Percentiles rank a stretch among this genome's conserved stretches.
These are phyloP conservation scores for Diaporthe sp. DNA, from an alignment of 2,329 filamentous ascomycete genomes.

Conservation along the genomic window DNA sequence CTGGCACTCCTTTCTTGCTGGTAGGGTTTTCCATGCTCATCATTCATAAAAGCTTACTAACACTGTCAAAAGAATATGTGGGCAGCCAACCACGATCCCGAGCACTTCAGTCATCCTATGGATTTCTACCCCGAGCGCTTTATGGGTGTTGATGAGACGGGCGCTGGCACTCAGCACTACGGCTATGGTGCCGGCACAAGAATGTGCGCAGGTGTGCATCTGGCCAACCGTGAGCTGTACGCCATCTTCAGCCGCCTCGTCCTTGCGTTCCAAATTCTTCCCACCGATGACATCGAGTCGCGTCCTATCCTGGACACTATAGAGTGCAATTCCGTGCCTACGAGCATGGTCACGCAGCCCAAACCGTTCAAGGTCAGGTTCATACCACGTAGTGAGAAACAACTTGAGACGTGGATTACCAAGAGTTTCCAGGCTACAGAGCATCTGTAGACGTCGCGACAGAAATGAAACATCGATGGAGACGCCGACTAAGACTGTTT, in stretches of 20 bases:
- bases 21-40: not conserved
- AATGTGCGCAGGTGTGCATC: not conserved
- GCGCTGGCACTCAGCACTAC: slow-evolving; percentile 6
- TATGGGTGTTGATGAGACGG: not conserved
- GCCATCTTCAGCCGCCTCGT: slow-evolving; percentile 9
- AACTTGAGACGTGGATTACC: not conserved
- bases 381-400: not conserved
- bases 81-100: slow-evolving; percentile 13
- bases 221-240: not conserved
- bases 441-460: not conserved
- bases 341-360: slow-evolving; percentile 11
- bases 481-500: not conserved
- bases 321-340: slow-evolving; percentile 8
- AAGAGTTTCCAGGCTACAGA: not conserved
- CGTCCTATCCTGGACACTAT: slow-evolving; percentile 7
- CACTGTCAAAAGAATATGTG: slow-evolving; percentile 6
- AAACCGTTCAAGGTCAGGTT: slow-evolving; percentile 5
- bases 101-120: slow-evolving; percentile 1
- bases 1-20: not conserved
- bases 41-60: not conserved
- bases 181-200: not conserved
- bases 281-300: not conserved
- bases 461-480: not conserved
- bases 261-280: not conserved
- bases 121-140: slow-evolving; percentile 2